phyloP scores from a whole-genome alignment of 2,329 filamentous ascomycete species.

The Cladosporium oxysporum region DNA sequence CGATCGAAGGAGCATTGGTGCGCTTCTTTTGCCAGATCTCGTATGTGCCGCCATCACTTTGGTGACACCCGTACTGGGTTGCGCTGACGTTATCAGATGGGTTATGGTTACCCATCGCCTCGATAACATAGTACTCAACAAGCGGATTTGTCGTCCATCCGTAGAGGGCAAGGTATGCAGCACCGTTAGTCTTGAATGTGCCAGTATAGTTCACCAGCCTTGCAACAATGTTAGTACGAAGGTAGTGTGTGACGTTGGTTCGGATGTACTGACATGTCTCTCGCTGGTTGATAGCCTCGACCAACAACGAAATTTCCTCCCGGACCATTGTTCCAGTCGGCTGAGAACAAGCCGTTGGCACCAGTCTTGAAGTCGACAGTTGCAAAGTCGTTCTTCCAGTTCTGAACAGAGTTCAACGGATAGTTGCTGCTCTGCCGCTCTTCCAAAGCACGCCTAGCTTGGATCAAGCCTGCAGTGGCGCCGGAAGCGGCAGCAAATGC shows the following conservation, averaged over 20 bases:
- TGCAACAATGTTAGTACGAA: neutral
- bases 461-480: conserved; percentile 1
- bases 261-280: conserved; percentile 5
- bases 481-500: neutral
- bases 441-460: conserved; percentile 4
- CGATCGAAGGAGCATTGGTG: conserved; percentile 50
- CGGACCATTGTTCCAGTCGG: conserved; percentile 12
- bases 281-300: neutral
- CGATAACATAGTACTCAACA: conserved; percentile 54
- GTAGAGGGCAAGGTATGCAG: conserved; percentile 57
- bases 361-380: conserved; percentile 8
- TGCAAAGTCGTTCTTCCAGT: conserved; percentile 10
- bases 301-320: conserved; percentile 10
- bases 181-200: conserved; percentile 22
- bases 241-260: neutral
- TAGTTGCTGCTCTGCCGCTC: conserved; percentile 7
- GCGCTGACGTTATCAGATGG: conserved; percentile 9
- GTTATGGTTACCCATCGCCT: conserved; percentile 16
- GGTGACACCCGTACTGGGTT: conserved; percentile 12
- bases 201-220: conserved; percentile 28
- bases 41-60: conserved; percentile 16
- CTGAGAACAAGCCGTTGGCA: conserved; percentile 6
- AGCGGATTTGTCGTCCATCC: conserved; percentile 57
- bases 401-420: conserved; percentile 8
- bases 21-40: conserved; percentile 34